Conservation (phyloP, 306 rosid species). For the Nissolia schottii region DNA sequence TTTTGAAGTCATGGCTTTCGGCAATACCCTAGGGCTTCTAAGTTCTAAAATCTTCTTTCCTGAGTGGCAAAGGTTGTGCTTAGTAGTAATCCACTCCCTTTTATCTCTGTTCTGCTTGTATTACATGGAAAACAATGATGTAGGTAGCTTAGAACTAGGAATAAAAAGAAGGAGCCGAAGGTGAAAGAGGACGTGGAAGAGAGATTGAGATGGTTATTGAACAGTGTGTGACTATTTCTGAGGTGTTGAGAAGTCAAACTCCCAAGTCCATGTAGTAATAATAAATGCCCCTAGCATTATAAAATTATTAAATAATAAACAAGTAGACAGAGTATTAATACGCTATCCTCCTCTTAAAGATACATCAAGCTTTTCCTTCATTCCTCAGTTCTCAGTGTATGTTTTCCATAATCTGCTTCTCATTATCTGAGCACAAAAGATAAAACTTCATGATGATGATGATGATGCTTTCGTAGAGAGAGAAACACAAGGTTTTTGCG, state of each 20-base stretch:
- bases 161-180: constrained; percentile 1
- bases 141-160: constrained; percentile 24
- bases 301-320: constrained; percentile 21
- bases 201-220: constrained; percentile 35
- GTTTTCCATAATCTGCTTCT: constrained; percentile 14
- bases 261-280: constrained; percentile 69
- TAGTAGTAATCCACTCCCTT: neutral
- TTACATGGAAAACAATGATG: constrained; percentile 3
- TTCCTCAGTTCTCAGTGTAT: constrained; percentile 2
- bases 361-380: constrained; percentile 39
- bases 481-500: neutral
- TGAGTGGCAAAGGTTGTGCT: neutral
- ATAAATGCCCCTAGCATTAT: constrained; percentile 10
- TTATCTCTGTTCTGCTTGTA: neutral
- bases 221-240: constrained; percentile 38
- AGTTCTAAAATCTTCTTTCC: neutral
- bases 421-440: neutral
- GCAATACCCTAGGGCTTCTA: neutral
- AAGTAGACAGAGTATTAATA: constrained; percentile 45
- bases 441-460: neutral
- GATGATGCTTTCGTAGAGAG: constrained; percentile 5
- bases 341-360: constrained; percentile 53
- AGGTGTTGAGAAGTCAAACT: constrained; percentile 70
- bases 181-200: constrained; percentile 38
- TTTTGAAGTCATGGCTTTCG: neutral